phyloP scores from a whole-genome alignment of 73 alveolate species.

The Blepharisma japonicum region DNA sequence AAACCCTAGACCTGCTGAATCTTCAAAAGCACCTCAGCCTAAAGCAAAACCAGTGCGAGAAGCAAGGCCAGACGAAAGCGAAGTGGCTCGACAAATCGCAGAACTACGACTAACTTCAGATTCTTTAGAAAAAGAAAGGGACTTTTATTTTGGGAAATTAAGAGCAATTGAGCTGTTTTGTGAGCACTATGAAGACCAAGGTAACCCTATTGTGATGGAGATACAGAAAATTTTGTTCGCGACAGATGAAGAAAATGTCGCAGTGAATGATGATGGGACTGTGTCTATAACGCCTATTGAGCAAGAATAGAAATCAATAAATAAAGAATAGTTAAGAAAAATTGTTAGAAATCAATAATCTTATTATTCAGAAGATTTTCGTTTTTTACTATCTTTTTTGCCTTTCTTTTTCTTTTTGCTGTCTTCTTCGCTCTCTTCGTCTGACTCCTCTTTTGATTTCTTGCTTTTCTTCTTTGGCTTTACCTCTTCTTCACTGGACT shows the following conservation, averaged over 20 bases:
- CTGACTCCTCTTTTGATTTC: too few species aligned
- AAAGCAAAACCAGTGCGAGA: background rate
- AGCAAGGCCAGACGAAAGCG: background rate
- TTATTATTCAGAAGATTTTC: too few species aligned
- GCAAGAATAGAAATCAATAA: too few species aligned
- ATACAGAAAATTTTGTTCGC: conserved; percentile 61
- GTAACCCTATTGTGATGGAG: conserved; percentile 25
- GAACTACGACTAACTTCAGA: conserved; percentile 65
- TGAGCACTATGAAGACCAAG: conserved; percentile 33
- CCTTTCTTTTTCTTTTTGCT: too few species aligned
- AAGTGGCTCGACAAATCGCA: conserved; percentile 30
- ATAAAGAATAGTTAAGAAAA: too few species aligned
- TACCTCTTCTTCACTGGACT: too few species aligned
- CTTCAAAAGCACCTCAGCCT: background rate
- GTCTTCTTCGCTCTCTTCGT: too few species aligned
- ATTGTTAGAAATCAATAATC: too few species aligned
- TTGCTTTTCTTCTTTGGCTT: too few species aligned
- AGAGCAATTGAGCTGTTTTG: conserved; percentile 80
- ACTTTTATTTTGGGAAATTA: conserved; percentile 80
- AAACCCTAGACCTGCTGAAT: background rate
- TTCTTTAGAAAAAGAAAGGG: conserved; percentile 83
- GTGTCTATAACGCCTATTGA: too few species aligned
- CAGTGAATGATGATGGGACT: too few species aligned
- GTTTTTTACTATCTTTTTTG: too few species aligned
- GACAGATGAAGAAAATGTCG: conserved; percentile 57